These are phyloP conservation scores for Drechslerella dactyloides DNA, from an alignment of 2,329 filamentous ascomycete species.

Conservation along the genomic window DNA sequence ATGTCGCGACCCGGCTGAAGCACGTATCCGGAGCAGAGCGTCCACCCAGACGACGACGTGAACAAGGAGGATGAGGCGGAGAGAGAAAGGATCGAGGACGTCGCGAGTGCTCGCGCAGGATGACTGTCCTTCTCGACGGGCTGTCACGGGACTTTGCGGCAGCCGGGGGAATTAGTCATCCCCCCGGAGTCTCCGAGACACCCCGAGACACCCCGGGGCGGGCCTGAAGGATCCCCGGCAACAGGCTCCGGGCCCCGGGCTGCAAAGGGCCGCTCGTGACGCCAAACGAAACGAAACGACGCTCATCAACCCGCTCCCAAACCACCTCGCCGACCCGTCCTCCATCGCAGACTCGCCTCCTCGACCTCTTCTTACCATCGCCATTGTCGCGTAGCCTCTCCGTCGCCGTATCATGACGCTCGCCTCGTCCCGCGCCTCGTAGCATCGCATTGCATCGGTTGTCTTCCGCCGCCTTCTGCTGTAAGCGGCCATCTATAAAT, in stretches of 20 bases:
- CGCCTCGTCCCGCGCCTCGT: slow-evolving; percentile 28
- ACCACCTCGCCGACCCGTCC: slow-evolving; percentile 2
- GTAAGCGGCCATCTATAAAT: slow-evolving; percentile 15
- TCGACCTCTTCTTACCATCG: slow-evolving; percentile 7
- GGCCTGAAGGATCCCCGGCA: not conserved
- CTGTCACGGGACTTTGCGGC: slow-evolving; percentile 32
- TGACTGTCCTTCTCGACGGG: slow-evolving; percentile 32
- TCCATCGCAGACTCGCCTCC: slow-evolving; percentile 6
- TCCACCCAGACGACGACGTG: slow-evolving; percentile 11
- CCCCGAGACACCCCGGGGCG: not conserved
- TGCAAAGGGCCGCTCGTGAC: slow-evolving; percentile 4
- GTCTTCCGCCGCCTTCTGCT: slow-evolving; percentile 9
- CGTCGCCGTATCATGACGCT: slow-evolving; percentile 33
- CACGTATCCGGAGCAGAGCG: too few relatives aligned
- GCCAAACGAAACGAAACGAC: slow-evolving; percentile 3
- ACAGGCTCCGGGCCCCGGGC: not conserved
- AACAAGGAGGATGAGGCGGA: slow-evolving; percentile 6
- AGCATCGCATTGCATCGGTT: slow-evolving; percentile 20
- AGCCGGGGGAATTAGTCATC: not conserved
- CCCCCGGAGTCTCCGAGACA: not conserved
- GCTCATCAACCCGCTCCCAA: slow-evolving; percentile 7
- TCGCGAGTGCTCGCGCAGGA: slow-evolving; percentile 16
- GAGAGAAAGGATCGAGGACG: slow-evolving; percentile 6
- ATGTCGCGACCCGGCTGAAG: too few relatives aligned
- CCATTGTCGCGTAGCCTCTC: slow-evolving; percentile 15